phyloP scores from a whole-genome alignment of 1,139 yeast genomes.

The Geotrichum carabidarum region DNA sequence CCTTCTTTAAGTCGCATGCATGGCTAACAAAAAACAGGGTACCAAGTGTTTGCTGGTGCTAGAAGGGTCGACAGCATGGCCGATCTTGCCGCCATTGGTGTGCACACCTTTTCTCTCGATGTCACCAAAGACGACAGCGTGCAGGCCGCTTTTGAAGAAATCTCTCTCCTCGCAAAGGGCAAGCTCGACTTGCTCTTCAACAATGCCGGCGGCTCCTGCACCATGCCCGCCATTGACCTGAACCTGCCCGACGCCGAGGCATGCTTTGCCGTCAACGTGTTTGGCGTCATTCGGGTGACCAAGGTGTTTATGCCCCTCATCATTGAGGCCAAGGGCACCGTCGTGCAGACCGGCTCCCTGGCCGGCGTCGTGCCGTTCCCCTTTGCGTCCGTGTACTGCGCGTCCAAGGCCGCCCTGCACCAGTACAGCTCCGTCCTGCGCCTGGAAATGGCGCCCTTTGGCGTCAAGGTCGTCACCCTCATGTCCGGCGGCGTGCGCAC shows the following conservation, averaged over 20 bases:
- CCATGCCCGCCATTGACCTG: constrained; percentile 66
- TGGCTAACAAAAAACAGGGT: constrained; percentile 39
- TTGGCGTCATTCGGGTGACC: constrained; percentile 60
- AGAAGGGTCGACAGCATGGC: constrained; percentile 62
- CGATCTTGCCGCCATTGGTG: constrained; percentile 42
- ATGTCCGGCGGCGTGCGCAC: constrained; percentile 67
- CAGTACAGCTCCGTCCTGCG: constrained; percentile 60
- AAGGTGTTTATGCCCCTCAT: constrained; percentile 55
- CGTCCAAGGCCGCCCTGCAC: constrained; percentile 74
- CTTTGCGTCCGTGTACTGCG: constrained; percentile 61
- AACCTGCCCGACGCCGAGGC: constrained; percentile 51
- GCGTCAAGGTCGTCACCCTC: constrained; percentile 64
- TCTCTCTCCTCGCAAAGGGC: constrained; percentile 43
- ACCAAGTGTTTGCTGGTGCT: constrained; percentile 67
- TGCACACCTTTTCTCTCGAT: constrained; percentile 44
- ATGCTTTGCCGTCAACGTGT: constrained; percentile 64
- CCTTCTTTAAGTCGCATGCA: background rate
- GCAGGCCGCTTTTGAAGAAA: constrained; percentile 41
- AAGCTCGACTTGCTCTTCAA: constrained; percentile 58
- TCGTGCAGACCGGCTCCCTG: constrained; percentile 71
- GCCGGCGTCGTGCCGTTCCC: constrained; percentile 68
- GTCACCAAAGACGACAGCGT: constrained; percentile 54
- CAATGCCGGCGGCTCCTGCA: constrained; percentile 65
- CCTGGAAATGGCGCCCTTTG: constrained; percentile 67
- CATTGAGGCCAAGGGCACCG: constrained; percentile 63